These are phyloP conservation scores for Colletotrichum truncatum DNA, from an alignment of 2,329 filamentous ascomycete species.

Conservation along the genomic window DNA sequence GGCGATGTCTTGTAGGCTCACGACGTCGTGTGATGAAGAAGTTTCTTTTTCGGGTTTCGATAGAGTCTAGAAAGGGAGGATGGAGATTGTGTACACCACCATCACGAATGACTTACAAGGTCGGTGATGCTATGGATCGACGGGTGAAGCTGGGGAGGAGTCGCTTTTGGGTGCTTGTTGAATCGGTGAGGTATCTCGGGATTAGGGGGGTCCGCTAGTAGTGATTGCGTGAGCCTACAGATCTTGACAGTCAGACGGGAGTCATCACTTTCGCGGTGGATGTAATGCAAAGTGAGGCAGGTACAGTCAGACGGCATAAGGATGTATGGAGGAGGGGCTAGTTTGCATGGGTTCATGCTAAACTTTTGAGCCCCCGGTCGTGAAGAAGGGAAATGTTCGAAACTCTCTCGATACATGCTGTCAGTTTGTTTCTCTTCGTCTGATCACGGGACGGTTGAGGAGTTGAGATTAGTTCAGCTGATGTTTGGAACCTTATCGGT, in stretches of 20 bases:
- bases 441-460: too few species aligned
- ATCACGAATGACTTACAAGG: neutral
- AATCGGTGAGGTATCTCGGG: neutral
- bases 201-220: neutral
- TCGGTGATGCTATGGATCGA: neutral
- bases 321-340: neutral
- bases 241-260: neutral
- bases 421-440: too few species aligned
- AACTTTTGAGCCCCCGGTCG: neutral
- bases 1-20: too few species aligned
- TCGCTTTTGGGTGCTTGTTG: too few species aligned
- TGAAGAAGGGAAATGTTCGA: too few species aligned
- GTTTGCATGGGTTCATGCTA: neutral
- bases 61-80: neutral
- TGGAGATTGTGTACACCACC: neutral
- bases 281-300: neutral
- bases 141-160: neutral
- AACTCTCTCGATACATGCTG: too few species aligned
- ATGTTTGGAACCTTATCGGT: too few species aligned
- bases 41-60: neutral
- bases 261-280: neutral
- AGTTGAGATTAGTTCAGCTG: too few species aligned
- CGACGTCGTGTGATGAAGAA: neutral
- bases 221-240: neutral
- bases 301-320: conserved; percentile 13